phyloP scores from a whole-genome alignment of 768 basidiomycete genomes.

The Leucosporidium scottii region DNA sequence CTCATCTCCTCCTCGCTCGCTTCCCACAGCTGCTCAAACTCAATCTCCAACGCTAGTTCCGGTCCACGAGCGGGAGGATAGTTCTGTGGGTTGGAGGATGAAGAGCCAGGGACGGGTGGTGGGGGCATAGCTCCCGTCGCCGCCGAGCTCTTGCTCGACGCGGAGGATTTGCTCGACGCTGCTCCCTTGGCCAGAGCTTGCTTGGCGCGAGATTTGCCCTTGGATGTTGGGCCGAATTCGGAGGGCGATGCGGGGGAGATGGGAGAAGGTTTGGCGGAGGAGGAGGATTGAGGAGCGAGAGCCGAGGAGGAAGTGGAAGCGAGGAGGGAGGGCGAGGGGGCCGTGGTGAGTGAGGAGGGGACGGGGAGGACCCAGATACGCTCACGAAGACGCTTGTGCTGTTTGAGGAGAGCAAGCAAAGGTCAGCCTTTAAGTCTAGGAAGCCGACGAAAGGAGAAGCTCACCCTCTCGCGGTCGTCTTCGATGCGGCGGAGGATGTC shows the following conservation, averaged over 20 bases:
- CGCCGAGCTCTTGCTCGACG: background rate
- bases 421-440: background rate
- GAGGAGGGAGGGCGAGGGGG: conserved; percentile 5
- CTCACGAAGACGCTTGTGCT: conserved; percentile 48
- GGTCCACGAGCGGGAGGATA: background rate
- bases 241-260: conserved; percentile 43
- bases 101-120: too few species aligned
- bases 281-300: conserved; percentile 17
- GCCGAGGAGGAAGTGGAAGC: conserved; percentile 9
- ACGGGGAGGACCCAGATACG: conserved; percentile 47
- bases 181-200: background rate
- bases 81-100: too few species aligned
- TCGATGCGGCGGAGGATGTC: conserved; percentile 47
- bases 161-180: background rate
- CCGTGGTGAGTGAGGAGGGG: conserved; percentile 31
- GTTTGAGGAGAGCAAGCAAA: background rate
- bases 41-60: conserved; percentile 41
- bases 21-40: conserved; percentile 55
- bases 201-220: background rate
- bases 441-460: conserved; percentile 12
- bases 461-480: conserved; percentile 46
- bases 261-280: conserved; percentile 39
- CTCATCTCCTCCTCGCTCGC: conserved; percentile 55
- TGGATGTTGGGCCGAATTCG: conserved; percentile 2
- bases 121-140: conserved; percentile 1